Evolutionary conservation across 164 flowering plant genomes (phyloP), one percentile per base, ranked within the genome.

Genomic region (Litsea cubeba): DNA sequence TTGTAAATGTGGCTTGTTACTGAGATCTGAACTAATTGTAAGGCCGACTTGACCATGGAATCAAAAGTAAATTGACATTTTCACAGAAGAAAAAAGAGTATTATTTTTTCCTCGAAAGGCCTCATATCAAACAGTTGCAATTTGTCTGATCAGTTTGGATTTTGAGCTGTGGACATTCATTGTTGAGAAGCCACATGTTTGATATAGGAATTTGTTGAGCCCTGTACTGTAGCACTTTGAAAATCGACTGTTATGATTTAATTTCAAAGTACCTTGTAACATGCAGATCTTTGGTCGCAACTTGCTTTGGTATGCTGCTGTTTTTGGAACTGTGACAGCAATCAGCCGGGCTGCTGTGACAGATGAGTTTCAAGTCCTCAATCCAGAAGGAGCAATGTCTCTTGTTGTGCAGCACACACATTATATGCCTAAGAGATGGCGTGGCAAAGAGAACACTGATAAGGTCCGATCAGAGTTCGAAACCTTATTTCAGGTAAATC

Each of bases 381-480:
- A 96, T 68, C 98, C 97, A 35, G 94, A 90, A 75, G 94, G 97
- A 15, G 83, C 93, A 28, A 94, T 96, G 94, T 88, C 98, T 72
- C 72, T 83, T 68, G 97, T 91, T 64, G 97, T 94, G 62, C 98
- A 91, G 76, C 90, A 94, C 74, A 89, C 94, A 50, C 99, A 96
- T 77, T 85, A 90, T 80, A 87, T 96, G 97, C 99, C 99, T 66
- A 96, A 92, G 83, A 84, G 87, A 80, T 96, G 98, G 99, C 95
- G 98, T 74, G 91, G 94, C 49, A 94, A 89, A 81, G 98, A 91
- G 82, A 88, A 91, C 76, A 85, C 91, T 30, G 94, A 92, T 76
- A 66, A 65, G 67, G 95, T 96, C 23, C 80, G 98, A 71, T 65
- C 72, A 62, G 99, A 96, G 80, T 92, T 96, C 87, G 97, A 89